Evolutionary conservation across 148 eudicot genomes (phyloP), one percentile per base, ranked within the genome.

Genomic region (Silene conica): DNA sequence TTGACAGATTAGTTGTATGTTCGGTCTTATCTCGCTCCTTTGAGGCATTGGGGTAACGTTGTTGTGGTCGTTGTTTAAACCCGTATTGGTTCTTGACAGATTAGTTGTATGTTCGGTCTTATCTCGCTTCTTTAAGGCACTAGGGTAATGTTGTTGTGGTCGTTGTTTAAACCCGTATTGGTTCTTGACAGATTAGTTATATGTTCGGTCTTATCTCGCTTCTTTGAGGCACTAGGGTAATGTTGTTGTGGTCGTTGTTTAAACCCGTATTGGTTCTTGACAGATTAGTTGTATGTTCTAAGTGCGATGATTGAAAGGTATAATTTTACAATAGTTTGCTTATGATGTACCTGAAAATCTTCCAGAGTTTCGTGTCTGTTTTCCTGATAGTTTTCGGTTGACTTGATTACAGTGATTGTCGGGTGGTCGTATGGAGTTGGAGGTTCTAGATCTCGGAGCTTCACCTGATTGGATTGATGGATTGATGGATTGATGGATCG

Each of bases 371-470:
- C 46, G 11, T n/a, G 28, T 57, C 4, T 65, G 31, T 58, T 60
- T 57, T 57, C 26, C 26, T 65, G 23, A 50, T 48, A 25, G 66
- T 70, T 6, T 80, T 8, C 75, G 77, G 26, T 73, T 74, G 76
- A 69, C 64, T 73, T 75, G 41, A 45, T 46, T 81, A 76, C 74
- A 87, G 86, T 67, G 52, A 72, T 26, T 25, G 6, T 23, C 58
- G 16, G 34, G 80, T 69, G 70, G 62, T 43, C 78, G 75, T 67
- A 80, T 85, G 86, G 81, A 82, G 69, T 62, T 78, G 64, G 65
- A 75, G 77, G 74, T 66, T 56, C 71, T 77, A 70, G 70, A 58
- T 52, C 18, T 34, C 75, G 81, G 78, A 70, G 63, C 70, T 66
- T 63, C 72, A 50, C 12, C 19, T 70, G 23, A 71, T 70, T 72